Percentiles rank a stretch among this genome's conserved stretches.
These are phyloP conservation scores for Cyberlindnera bimundalis DNA, from an alignment of 805 yeast genomes.

Conservation along the genomic window DNA sequence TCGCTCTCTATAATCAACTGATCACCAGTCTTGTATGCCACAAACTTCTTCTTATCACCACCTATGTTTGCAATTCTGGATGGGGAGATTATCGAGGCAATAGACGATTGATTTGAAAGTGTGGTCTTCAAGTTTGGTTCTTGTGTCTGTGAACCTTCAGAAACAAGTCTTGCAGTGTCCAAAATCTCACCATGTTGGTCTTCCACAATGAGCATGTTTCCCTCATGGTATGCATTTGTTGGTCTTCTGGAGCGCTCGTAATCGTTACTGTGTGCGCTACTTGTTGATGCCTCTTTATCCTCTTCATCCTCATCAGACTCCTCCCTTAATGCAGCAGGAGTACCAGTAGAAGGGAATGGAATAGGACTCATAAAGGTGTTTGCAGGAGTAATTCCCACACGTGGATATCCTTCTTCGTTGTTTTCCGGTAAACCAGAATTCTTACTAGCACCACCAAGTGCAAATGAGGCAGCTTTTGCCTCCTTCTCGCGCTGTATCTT, in stretches of 20 bases:
- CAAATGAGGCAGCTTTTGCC: slow-evolving; percentile 42
- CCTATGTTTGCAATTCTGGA: slow-evolving; percentile 4
- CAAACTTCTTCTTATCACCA: slow-evolving; percentile 30
- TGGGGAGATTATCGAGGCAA: slow-evolving; percentile 22
- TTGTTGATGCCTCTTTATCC: slow-evolving; percentile 5
- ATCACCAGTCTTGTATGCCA: slow-evolving; percentile 79
- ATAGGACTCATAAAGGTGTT: slow-evolving; percentile 13
- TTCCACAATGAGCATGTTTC: slow-evolving; percentile 67
- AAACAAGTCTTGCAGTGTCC: slow-evolving; percentile 44
- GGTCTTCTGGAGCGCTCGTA: slow-evolving; percentile 30
- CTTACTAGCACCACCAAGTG: slow-evolving; percentile 31
- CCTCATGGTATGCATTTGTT: slow-evolving; percentile 61
- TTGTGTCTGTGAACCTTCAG: slow-evolving; percentile 20
- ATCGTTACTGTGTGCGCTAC: slow-evolving; percentile 16
- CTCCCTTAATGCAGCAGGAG: slow-evolving; percentile 1
- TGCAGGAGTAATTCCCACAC: slow-evolving; percentile 26
- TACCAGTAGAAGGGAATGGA: slow-evolving; percentile 11
- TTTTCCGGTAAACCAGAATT: slow-evolving; percentile 17
- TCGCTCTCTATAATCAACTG: slow-evolving; percentile 80
- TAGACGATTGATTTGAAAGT: slow-evolving; percentile 19
- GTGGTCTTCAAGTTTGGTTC: slow-evolving; percentile 7
- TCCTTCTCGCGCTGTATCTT: slow-evolving; percentile 39
- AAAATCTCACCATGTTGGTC: slow-evolving; percentile 82
- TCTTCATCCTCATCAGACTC: slow-evolving; percentile 7
- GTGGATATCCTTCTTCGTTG: slow-evolving; percentile 18